Evolutionary conservation across 352 stramenopile species (phyloP).

Genomic region (Globisporangium lucens): DNA sequence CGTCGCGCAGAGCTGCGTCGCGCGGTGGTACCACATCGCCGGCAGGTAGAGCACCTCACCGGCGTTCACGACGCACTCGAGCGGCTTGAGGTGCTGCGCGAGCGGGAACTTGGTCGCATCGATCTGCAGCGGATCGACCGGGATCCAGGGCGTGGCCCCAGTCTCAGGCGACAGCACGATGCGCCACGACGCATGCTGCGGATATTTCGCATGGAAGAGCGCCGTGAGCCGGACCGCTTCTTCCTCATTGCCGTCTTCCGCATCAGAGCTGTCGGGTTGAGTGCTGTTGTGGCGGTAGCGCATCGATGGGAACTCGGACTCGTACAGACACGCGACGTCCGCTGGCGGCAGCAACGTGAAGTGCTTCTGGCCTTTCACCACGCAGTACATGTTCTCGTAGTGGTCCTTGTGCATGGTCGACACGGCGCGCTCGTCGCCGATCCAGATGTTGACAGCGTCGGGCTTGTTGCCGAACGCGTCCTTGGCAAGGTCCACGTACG

Average conservation of each 20-base stretch:
- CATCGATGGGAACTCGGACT: slow-evolving; percentile 61
- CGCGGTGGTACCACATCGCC: slow-evolving; percentile 84
- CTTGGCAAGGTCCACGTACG: slow-evolving; percentile 49
- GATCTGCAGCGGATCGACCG: slow-evolving; percentile 70
- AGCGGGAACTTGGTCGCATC: slow-evolving; percentile 55
- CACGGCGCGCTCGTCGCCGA: slow-evolving; percentile 93
- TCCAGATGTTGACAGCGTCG: slow-evolving; percentile 96
- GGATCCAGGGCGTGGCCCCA: slow-evolving; percentile 73
- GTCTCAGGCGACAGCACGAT: slow-evolving; percentile 48
- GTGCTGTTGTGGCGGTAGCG: slow-evolving; percentile 49
- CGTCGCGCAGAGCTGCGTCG: slow-evolving; percentile 64
- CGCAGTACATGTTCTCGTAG: slow-evolving; percentile 99
- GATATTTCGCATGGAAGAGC: slow-evolving; percentile 54
- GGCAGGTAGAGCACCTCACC: slow-evolving; percentile 77
- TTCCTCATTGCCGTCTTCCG: neutral
- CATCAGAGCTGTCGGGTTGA: neutral
- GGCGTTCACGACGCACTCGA: slow-evolving; percentile 67
- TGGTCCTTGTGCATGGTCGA: slow-evolving; percentile 98
- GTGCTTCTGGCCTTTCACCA: slow-evolving; percentile 94
- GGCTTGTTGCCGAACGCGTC: slow-evolving; percentile 78
- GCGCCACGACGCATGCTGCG: slow-evolving; percentile 40
- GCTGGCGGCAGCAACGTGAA: slow-evolving; percentile 91
- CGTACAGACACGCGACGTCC: slow-evolving; percentile 88
- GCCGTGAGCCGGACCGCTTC: slow-evolving; percentile 29
- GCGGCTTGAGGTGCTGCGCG: slow-evolving; percentile 39